Percentiles rank a stretch among this genome's conserved stretches.
Conservation (phyloP, 2,329 filamentous ascomycete species). For the Botryosphaeria dothidea region DNA sequence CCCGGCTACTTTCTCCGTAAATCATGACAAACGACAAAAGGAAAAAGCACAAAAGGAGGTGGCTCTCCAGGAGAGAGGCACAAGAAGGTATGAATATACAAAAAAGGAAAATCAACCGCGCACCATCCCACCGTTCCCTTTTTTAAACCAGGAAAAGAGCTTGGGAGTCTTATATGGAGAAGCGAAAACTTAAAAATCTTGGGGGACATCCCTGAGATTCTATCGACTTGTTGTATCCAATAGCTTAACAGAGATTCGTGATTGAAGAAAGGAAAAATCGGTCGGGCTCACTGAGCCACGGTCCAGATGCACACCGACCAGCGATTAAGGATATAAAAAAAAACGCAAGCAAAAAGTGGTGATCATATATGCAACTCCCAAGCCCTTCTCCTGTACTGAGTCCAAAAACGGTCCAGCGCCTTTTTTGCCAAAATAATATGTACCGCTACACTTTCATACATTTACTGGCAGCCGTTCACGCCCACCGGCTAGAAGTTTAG, state of each 20-base stretch:
- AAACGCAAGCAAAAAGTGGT: background rate
- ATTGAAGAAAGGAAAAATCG: background rate
- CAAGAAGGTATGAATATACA: background rate
- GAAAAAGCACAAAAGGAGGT: background rate
- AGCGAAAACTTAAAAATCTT: background rate
- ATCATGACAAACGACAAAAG: conserved; percentile 13
- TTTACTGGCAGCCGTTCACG: conserved; percentile 5
- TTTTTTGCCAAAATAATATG: background rate
- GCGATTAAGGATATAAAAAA: background rate
- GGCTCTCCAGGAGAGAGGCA: background rate
- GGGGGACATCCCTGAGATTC: conserved; percentile 8
- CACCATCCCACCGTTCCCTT: background rate
- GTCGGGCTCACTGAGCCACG: conserved; percentile 15
- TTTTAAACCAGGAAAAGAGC: background rate
- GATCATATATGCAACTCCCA: background rate
- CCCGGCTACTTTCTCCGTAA: background rate
- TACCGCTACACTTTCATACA: conserved; percentile 11
- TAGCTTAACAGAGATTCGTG: conserved; percentile 4
- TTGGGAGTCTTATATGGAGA: background rate
- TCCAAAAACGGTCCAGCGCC: conserved; percentile 11
- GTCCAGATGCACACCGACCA: conserved; percentile 16
- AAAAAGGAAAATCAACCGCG: background rate
- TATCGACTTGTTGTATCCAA: conserved; percentile 3
- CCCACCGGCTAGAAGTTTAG: background rate
- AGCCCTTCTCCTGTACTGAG: background rate